A percentile compares a stretch with the other conserved stretches of the same genome.
These are phyloP conservation scores for Globisporangium apiculatum DNA, from an alignment of 352 stramenopile species.

Conservation along the genomic window DNA sequence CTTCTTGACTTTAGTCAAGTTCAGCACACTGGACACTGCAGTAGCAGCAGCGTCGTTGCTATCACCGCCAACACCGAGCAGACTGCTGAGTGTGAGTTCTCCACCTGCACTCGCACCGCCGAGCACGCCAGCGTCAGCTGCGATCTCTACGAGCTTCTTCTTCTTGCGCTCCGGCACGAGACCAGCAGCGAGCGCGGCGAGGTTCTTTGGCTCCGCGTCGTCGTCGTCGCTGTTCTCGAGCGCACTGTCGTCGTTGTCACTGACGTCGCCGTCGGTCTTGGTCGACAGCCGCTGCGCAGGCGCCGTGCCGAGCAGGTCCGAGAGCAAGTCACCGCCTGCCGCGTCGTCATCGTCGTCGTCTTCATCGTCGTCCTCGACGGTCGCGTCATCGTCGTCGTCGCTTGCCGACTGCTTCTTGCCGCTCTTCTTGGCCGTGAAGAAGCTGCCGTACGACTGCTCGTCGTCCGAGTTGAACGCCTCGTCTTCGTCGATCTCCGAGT, in stretches of 20 bases:
- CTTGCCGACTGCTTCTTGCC: conserved; percentile 8
- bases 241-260: conserved; percentile 18
- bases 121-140: conserved; percentile 19
- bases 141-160: conserved; percentile 50
- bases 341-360: conserved; percentile 32
- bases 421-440: conserved; percentile 46
- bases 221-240: conserved; percentile 35
- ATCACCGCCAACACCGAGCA: conserved; percentile 18
- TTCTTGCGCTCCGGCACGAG: conserved; percentile 40
- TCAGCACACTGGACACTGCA: conserved; percentile 22
- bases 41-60: conserved; percentile 15
- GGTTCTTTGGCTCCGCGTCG: conserved; percentile 32
- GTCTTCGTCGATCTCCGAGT: conserved; percentile 93
- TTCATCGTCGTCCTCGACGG: conserved; percentile 22
- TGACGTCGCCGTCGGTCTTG: conserved; percentile 21
- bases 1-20: conserved; percentile 60
- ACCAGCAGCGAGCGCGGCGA: conserved; percentile 39
- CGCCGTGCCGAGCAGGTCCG: conserved; percentile 56
- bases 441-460: conserved; percentile 82
- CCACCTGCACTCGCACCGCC: conserved; percentile 9
- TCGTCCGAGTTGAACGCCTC: conserved; percentile 93
- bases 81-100: conserved; percentile 31
- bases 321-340: conserved; percentile 62
- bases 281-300: conserved; percentile 53
- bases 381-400: conserved; percentile 18